A percentile compares a stretch with the other conserved stretches of the same genome.
Evolutionary conservation across 495 filamentous ascomycete species (phyloP).

Genomic region (Xylaria cubensis): DNA sequence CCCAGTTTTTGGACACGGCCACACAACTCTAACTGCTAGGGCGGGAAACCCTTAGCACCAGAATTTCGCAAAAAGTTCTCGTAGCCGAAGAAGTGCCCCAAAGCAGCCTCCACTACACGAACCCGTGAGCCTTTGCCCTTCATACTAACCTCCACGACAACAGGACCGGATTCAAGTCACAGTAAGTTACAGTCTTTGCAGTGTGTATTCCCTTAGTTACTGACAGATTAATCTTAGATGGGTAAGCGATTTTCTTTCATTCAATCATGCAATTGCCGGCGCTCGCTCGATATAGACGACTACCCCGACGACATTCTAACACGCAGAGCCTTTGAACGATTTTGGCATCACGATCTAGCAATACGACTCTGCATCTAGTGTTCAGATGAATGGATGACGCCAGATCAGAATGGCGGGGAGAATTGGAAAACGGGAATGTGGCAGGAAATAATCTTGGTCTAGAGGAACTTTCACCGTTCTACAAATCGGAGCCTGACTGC

Average conservation of each 20-base stretch:
- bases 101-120: constrained; percentile 29
- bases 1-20: constrained; percentile 24
- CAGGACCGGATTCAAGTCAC: constrained; percentile 44
- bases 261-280: constrained; percentile 13
- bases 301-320: not conserved
- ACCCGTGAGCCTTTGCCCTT: constrained; percentile 33
- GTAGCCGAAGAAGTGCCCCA: constrained; percentile 40
- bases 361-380: not conserved
- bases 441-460: not conserved
- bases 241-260: constrained; percentile 51
- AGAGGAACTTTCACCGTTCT: not conserved
- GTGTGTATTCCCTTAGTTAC: constrained; percentile 13
- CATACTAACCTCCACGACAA: constrained; percentile 37
- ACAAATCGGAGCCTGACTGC: not conserved
- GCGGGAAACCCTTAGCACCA: constrained; percentile 46
- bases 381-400: not conserved
- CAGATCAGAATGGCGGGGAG: not conserved
- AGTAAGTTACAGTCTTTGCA: constrained; percentile 44
- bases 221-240: constrained; percentile 51
- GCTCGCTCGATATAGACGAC: constrained; percentile 10
- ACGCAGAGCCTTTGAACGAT: not conserved
- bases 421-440: not conserved
- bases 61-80: constrained; percentile 38
- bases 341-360: not conserved
- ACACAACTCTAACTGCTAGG: constrained; percentile 38